phyloP scores from a whole-genome alignment of 225 moss, liverwort and hornwort species.

The Bryoerythrophyllum caledonicum region DNA sequence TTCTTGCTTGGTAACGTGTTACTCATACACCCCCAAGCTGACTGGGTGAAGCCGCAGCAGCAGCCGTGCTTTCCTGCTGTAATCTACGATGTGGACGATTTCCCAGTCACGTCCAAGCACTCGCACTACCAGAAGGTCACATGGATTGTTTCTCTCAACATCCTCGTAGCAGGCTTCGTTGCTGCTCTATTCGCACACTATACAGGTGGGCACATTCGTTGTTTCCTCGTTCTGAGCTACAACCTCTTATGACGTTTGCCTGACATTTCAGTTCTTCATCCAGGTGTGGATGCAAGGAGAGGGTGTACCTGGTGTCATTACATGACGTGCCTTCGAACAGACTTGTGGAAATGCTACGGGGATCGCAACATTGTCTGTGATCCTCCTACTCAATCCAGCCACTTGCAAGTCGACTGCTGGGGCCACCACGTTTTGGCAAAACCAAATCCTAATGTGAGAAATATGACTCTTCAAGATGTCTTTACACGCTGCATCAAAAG shows the following conservation, averaged over 20 bases:
- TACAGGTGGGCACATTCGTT: conserved; percentile 35
- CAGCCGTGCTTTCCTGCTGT: conserved; percentile 52
- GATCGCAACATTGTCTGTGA: conserved; percentile 38
- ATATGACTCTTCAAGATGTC: conserved; percentile 27
- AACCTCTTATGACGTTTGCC: not conserved
- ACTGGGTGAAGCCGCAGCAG: conserved; percentile 58
- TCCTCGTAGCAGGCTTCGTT: conserved; percentile 62
- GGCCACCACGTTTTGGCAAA: conserved; percentile 32
- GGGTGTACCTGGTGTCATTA: conserved; percentile 83
- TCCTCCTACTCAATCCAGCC: conserved; percentile 10
- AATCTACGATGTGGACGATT: conserved; percentile 49
- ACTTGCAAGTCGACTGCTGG: conserved; percentile 31
- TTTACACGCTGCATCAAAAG: conserved; percentile 43
- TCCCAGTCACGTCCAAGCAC: conserved; percentile 52
- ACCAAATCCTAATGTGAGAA: conserved; percentile 26
- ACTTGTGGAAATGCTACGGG: conserved; percentile 63
- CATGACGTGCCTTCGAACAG: conserved; percentile 77
- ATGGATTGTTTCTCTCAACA: conserved; percentile 58
- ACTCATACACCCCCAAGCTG: conserved; percentile 60
- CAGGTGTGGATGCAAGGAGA: conserved; percentile 44
- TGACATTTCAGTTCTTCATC: conserved; percentile 7
- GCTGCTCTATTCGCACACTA: conserved; percentile 68
- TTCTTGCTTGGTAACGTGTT: conserved; percentile 67
- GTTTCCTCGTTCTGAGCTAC: not conserved
- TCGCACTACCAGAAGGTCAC: conserved; percentile 49